Evolutionary conservation across 2,329 filamentous ascomycete genomes (phyloP), one percentile per base, ranked within the genome.

Genomic region (Metarhizium rileyi): DNA sequence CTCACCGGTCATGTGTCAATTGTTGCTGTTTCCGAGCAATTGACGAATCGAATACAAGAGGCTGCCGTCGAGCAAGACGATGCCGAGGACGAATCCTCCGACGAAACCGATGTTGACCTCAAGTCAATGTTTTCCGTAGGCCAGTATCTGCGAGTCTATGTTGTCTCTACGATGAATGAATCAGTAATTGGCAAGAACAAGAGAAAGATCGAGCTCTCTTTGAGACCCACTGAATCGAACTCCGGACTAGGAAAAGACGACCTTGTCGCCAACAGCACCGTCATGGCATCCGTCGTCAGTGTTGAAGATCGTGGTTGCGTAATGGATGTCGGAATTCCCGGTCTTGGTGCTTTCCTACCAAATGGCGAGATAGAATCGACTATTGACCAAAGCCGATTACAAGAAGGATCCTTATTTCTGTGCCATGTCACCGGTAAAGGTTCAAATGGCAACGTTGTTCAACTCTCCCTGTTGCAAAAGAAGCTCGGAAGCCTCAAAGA

Each of bases 281-380:
- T 97, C 20, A 94, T 97, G 76, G 91, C 90, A 2, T 85, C 90
- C 0, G 84, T 98, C 25, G 70, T 78, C 46, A 98, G 91, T 66
- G 85, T 94, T n/a, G 91, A 98, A 67, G 94, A 98, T 59, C 90
- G 95, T 61, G 93, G 93, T 53, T 78, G 93, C 51, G 80, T 97
- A 50, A 95, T 98, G 89, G 89, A 96, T 58, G 70, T 97, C 35
- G 89, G 89, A 18, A 72, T 97, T 6, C 74, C 82, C 33, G 76
- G 80, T 35, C 65, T 90, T 47, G 84, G 83, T 55, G 93, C 87
- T 3, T 98, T 98, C 69, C 75, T 98, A 61, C 80, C 89, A 5
- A 86, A 85, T 53, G 89, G 86, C 61, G 90, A 96, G 63, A 71
- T 96, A 18, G 86, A 87, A 46, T 64, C 78, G 27, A 74, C 73